These are phyloP conservation scores for Begonia fuchsioides DNA, from an alignment of 306 rosid genomes.

Conservation along the genomic window DNA sequence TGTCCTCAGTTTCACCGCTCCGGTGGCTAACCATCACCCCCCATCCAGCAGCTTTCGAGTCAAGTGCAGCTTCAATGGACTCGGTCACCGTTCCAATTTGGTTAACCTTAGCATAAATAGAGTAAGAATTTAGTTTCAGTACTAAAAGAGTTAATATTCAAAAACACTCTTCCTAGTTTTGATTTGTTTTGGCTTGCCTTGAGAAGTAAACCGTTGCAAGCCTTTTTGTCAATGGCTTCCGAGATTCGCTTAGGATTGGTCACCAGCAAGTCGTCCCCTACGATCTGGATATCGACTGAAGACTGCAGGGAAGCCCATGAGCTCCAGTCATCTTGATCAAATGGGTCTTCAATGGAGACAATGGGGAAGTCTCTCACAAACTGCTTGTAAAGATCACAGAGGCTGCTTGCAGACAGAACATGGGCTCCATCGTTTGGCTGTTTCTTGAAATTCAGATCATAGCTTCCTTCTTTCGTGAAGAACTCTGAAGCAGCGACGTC, in stretches of 20 bases:
- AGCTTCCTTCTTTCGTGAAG: conserved; percentile 63
- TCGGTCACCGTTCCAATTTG: conserved; percentile 94
- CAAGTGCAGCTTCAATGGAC: conserved; percentile 93
- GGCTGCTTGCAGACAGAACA: conserved; percentile 62
- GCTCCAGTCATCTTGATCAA: conserved; percentile 98
- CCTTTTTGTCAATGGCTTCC: conserved; percentile 74
- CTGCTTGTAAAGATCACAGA: conserved; percentile 58
- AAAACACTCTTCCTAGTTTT: too few species aligned
- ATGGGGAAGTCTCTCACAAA: conserved; percentile 86
- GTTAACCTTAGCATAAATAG: conserved; percentile 51
- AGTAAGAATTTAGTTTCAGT: not conserved
- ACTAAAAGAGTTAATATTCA: too few species aligned
- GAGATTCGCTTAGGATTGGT: conserved; percentile 88
- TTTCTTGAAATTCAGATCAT: conserved; percentile 86
- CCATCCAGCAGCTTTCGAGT: conserved; percentile 98
- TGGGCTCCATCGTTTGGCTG: conserved; percentile 89
- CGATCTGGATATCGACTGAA: conserved; percentile 79
- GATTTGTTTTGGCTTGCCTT: conserved; percentile 34
- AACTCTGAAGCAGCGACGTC: conserved; percentile 99
- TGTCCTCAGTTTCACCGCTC: conserved; percentile 98
- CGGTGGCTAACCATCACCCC: conserved; percentile 99
- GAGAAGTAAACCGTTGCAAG: conserved; percentile 89
- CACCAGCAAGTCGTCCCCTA: conserved; percentile 94
- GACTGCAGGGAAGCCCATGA: conserved; percentile 88
- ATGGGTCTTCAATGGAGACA: conserved; percentile 95